Base-by-base conservation (phyloP, 169 alveolate species). In the Eimeria acervulina region DNA sequence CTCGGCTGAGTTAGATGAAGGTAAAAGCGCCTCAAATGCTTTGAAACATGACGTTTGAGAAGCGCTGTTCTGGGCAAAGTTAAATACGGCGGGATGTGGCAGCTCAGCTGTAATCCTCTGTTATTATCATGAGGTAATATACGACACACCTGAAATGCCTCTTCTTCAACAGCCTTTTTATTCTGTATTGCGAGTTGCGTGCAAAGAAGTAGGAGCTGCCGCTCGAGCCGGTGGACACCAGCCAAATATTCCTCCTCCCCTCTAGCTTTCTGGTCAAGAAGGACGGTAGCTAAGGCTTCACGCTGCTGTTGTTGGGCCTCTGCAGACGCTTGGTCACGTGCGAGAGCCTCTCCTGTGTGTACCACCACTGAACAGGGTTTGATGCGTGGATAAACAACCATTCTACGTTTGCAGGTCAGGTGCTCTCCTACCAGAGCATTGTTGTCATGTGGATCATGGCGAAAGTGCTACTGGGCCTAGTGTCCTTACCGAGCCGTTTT, bases 251-350 rank as follows among this genome's bases (percentile, higher is more conserved):
- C 93, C 51, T 55, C 93, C 44, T 87, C 93, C 36, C 55, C 93
- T 6, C 93, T 81, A 6, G 93, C 78, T 19, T 87, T 87, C 81
- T 87, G 93, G 23, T 87, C 81, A 19, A 87, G 93, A 23, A 87
- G 93, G n/a, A 61, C 61, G 38, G 68, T 33, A 87, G 61, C 83
- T 26, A 87, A 15, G 81, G 93, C 59, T 38, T 55, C 70, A 13
- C 81, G 93, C 23, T 87, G 93, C 63, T 59, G 93, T 83, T 87
- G 81, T 38, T 59, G 93, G 78, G 81, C 93, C 7, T 87, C 83
- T 21, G 93, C 55, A 7, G 93, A 44, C 2, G 55, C 81, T 59
- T 61, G 83, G 59, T 59, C 81, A n/a, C 47, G 63, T 36, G 61
- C 78, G 17, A 61, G 55, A 31, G 59, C 81, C 63, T 87, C 93